Percentiles rank a stretch among this genome's conserved stretches.
Evolutionary conservation across 805 yeast genomes (phyloP).

Genomic region (Candida bentonensis): DNA sequence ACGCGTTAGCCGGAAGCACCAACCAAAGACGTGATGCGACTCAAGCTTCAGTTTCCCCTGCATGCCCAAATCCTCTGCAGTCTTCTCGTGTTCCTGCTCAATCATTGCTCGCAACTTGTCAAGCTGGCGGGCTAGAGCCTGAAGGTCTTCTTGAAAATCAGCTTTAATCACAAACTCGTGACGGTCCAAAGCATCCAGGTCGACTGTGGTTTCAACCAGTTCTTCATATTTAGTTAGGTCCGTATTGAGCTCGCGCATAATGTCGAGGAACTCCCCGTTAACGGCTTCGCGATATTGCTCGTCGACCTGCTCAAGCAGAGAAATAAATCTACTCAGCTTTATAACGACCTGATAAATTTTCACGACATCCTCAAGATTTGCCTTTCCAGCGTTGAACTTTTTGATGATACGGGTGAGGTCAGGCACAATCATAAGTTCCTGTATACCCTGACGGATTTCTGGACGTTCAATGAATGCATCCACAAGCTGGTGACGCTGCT

Average conservation of each 20-base stretch:
- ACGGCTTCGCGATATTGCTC: constrained; percentile 29
- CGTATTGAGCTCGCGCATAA: constrained; percentile 33
- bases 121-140: background rate
- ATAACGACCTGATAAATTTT: constrained; percentile 70
- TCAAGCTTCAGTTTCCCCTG: constrained; percentile 87
- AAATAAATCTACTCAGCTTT: constrained; percentile 54
- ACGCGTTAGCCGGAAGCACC: constrained; percentile 90
- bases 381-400: constrained; percentile 40
- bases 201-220: constrained; percentile 85
- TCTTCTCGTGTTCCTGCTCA: constrained; percentile 42
- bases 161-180: constrained; percentile 80
- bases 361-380: constrained; percentile 77
- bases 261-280: constrained; percentile 40
- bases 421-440: constrained; percentile 62
- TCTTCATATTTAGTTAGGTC: constrained; percentile 61
- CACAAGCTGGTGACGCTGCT: constrained; percentile 62
- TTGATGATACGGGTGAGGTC: constrained; percentile 67
- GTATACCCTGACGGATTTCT: constrained; percentile 53
- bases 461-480: constrained; percentile 42
- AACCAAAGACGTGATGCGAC: constrained; percentile 75
- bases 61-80: constrained; percentile 61
- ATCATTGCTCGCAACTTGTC: constrained; percentile 26
- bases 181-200: constrained; percentile 64
- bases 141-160: constrained; percentile 70
- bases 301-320: constrained; percentile 32